Percentiles rank a stretch among this genome's conserved stretches.
phyloP scores from a whole-genome alignment of 2,329 filamentous ascomycete species.

The Fusarium sp. region DNA sequence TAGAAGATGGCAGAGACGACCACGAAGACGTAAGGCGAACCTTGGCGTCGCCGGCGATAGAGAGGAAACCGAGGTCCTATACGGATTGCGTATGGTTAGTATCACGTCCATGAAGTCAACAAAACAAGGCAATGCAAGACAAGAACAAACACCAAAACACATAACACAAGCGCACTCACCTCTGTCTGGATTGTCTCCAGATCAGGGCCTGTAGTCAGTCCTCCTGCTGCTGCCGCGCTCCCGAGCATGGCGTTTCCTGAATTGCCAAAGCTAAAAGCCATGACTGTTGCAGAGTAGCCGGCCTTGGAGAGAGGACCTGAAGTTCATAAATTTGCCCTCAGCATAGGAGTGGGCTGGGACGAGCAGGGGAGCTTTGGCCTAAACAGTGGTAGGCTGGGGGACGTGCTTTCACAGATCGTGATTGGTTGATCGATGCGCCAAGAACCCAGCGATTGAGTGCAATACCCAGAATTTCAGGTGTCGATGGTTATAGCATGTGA shows the following conservation, averaged over 20 bases:
- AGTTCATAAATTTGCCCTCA: constrained; percentile 45
- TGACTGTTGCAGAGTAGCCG: constrained; percentile 56
- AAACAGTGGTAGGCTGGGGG: constrained; percentile 37
- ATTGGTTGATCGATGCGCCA: constrained; percentile 35
- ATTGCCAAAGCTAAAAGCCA: constrained; percentile 74
- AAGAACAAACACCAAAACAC: neutral
- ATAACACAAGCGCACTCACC: constrained; percentile 58
- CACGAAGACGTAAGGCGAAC: constrained; percentile 83
- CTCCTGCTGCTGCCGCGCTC: constrained; percentile 52
- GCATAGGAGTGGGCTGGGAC: constrained; percentile 38
- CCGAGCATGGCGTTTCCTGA: constrained; percentile 57
- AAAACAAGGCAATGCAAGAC: constrained; percentile 20
- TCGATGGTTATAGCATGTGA: neutral
- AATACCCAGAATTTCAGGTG: constrained; percentile 5
- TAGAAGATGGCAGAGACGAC: constrained; percentile 79
- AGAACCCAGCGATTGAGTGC: constrained; percentile 7
- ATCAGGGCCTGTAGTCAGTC: constrained; percentile 66
- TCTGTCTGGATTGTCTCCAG: constrained; percentile 85
- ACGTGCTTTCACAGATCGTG: constrained; percentile 35
- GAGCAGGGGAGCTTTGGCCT: constrained; percentile 38
- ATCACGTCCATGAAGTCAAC: constrained; percentile 23
- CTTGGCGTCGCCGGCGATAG: constrained; percentile 83
- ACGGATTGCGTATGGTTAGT: constrained; percentile 36
- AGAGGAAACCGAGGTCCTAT: constrained; percentile 82
- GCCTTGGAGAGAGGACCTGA: constrained; percentile 41